phyloP scores from a whole-genome alignment of 495 filamentous ascomycete species.

The Hypoxylon fuscum region DNA sequence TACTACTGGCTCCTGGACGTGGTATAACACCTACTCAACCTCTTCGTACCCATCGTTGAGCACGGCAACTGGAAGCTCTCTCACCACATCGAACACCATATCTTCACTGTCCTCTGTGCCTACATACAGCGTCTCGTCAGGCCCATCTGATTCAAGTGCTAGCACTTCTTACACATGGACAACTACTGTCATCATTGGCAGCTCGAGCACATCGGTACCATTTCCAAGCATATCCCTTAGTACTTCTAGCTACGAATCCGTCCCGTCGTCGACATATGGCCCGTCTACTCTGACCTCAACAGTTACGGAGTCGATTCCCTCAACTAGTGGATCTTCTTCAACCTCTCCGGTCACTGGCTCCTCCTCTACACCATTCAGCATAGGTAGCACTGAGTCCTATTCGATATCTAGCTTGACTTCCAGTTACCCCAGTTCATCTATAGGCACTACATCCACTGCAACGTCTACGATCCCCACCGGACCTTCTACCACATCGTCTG shows the following conservation, averaged over 20 bases:
- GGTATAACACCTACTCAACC: slow-evolving; percentile 27
- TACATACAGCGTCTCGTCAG: slow-evolving; percentile 13
- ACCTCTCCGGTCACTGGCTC: slow-evolving; percentile 33
- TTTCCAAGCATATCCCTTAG: background rate
- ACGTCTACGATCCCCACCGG: background rate
- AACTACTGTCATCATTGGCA: slow-evolving; percentile 18
- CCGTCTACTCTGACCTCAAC: slow-evolving; percentile 17
- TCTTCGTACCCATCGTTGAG: slow-evolving; percentile 4
- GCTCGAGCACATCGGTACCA: slow-evolving; percentile 1
- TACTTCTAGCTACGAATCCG: slow-evolving; percentile 10
- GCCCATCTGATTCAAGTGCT: background rate
- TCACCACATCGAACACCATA: background rate
- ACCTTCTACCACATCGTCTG: slow-evolving; percentile 6
- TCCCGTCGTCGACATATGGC: slow-evolving; percentile 6
- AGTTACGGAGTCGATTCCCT: slow-evolving; percentile 14
- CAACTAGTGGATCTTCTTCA: slow-evolving; percentile 21
- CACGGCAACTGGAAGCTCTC: background rate
- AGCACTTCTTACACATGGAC: slow-evolving; percentile 9
- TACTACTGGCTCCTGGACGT: slow-evolving; percentile 28
- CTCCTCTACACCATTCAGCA: slow-evolving; percentile 10
- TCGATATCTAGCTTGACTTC: slow-evolving; percentile 1
- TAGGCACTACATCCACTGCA: slow-evolving; percentile 4
- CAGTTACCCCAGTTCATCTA: slow-evolving; percentile 2
- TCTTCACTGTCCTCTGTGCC: background rate
- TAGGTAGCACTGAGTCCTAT: background rate